Evolutionary conservation across 1,139 yeast genomes (phyloP).

Genomic region (Chernovozyma aurita): DNA sequence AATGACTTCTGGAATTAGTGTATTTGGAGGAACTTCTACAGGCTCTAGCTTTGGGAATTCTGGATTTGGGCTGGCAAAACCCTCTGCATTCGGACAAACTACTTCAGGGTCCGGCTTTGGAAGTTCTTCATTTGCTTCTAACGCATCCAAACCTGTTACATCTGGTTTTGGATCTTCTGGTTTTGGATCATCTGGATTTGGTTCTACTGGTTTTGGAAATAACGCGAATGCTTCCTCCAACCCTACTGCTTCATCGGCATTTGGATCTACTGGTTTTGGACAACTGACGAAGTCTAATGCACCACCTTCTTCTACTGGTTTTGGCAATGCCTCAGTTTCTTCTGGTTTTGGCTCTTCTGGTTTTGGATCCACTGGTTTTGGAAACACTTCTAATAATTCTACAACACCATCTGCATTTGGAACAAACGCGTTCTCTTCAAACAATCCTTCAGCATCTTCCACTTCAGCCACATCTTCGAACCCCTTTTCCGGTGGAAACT

Average conservation of each 20-base stretch:
- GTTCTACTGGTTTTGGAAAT: conserved; percentile 8
- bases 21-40: conserved; percentile 5
- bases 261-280: conserved; percentile 10
- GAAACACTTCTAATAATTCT: neutral
- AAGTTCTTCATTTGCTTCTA: conserved; percentile 9
- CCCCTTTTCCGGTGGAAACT: conserved; percentile 11
- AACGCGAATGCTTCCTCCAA: conserved; percentile 3
- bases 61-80: conserved; percentile 9
- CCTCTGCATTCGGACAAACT: conserved; percentile 6
- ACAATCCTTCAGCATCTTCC: conserved; percentile 3
- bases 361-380: neutral
- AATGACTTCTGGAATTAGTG: conserved; percentile 10
- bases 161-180: neutral
- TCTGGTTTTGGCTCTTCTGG: conserved; percentile 5
- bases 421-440: neutral
- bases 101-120: conserved; percentile 6
- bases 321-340: conserved; percentile 4
- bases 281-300: too few relatives aligned
- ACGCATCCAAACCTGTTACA: conserved; percentile 8
- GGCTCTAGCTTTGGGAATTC: conserved; percentile 9
- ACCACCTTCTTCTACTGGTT: neutral
- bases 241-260: conserved; percentile 9
- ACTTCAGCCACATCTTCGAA: conserved; percentile 6
- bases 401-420: conserved; percentile 6
- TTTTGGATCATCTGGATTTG: conserved; percentile 9